phyloP scores from a whole-genome alignment of 2,329 filamentous ascomycete species.

The Ophiocordyceps polyrhachis-furcata region DNA sequence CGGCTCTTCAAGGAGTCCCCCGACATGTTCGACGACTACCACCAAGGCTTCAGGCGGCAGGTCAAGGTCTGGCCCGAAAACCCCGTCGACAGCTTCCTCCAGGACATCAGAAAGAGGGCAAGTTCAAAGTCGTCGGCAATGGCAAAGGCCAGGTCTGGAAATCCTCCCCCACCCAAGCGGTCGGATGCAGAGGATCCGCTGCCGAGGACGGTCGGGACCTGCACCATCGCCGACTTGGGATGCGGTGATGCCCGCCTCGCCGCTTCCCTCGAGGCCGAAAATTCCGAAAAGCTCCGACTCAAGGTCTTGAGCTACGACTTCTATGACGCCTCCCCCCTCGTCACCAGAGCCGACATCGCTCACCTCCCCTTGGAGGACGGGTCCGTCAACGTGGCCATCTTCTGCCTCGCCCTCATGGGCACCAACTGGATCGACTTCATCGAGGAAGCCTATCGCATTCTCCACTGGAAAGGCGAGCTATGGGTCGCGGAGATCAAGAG shows the following conservation, averaged over 20 bases:
- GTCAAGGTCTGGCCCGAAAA: constrained; percentile 95
- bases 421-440: constrained; percentile 97
- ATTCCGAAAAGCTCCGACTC: constrained; percentile 44
- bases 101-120: constrained; percentile 49
- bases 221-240: constrained; percentile 76
- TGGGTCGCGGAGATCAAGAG: constrained; percentile 97
- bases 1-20: constrained; percentile 67
- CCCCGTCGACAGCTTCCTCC: constrained; percentile 75
- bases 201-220: constrained; percentile 51
- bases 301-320: constrained; percentile 75
- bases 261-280: constrained; percentile 42
- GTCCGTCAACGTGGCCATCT: constrained; percentile 71
- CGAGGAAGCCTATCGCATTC: constrained; percentile 81
- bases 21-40: constrained; percentile 91
- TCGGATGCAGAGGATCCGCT: constrained; percentile 26
- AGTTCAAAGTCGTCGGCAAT: constrained; percentile 20
- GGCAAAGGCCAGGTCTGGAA: constrained; percentile 11
- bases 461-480: constrained; percentile 86
- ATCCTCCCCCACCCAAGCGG: constrained; percentile 7
- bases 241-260: constrained; percentile 83
- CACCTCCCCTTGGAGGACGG: constrained; percentile 58
- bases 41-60: constrained; percentile 88
- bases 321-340: constrained; percentile 53
- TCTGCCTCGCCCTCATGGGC: constrained; percentile 95
- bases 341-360: constrained; percentile 80